Base-by-base conservation (phyloP, 1,139 yeast species). In the Pneumocystis sp. region DNA sequence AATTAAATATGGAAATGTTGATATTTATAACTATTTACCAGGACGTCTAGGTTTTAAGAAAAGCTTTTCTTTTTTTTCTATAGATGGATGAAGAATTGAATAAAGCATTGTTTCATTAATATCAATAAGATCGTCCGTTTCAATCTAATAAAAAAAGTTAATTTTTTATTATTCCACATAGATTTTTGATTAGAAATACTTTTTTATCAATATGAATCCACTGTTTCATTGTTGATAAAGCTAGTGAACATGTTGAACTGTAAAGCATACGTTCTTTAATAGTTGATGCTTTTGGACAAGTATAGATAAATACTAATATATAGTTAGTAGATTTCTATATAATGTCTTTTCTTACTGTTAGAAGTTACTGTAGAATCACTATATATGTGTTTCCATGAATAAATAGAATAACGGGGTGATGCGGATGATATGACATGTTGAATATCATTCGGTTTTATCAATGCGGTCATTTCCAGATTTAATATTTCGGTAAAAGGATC, bases 191-290 rank as follows among this genome's bases (percentile, higher is more conserved):
- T 50, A 37, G 61, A 64, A 70, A 65, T 67, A 72, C 71, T 66
- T 72, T 69, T 50, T 68, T 70, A 63, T 69, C 69, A 19, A 74
- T 65, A 15, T 64, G 64, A 42, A 70, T 44, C 21, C 69, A 69
- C 8, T 63, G 44, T n/a, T 65, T 75, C 21, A 72, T 70, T 65
- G 76, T 74, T 70, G 89, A 79, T 66, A 81, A 80, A 63, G 78
- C 79, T 50, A 85, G 75, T 66, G 89, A 72, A 50, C 90, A 86
- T 68, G 85, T 86, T 1, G 96, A 82, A 1, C 97, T 97, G 73
- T 89, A 90, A 62, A 91, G 75, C 97, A 93, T 93, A 70, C 97
- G 82, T 66, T 90, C 95, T 74, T 86, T 87, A 62, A 93, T 95
- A 74, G 85, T 85, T 37, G 96, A 87, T 1, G 93, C 90, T 0